Conservation (phyloP, 257 asterid genomes). For the Przewalskia tangutica region DNA sequence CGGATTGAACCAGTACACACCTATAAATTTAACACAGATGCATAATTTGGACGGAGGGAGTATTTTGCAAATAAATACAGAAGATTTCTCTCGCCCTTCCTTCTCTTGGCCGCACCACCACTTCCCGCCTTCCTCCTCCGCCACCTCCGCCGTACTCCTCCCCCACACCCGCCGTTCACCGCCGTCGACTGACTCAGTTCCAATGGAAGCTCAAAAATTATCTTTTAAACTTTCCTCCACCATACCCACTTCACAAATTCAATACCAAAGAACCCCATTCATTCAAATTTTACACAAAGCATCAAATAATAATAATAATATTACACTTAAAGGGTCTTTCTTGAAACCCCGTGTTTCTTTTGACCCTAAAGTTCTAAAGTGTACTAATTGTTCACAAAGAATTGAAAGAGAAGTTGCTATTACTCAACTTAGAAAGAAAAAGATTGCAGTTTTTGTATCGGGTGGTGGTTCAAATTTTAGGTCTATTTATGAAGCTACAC, state of each 20-base stretch:
- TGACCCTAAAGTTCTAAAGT: slow-evolving; percentile 5
- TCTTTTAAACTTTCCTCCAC: slow-evolving; percentile 7
- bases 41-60: too few species aligned
- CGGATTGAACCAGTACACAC: too few species aligned
- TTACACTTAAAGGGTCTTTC: slow-evolving; percentile 13
- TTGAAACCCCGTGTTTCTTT: slow-evolving; percentile 15
- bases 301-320: background rate
- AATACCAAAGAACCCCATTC: slow-evolving; percentile 11
- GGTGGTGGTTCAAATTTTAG: slow-evolving; percentile 96
- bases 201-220: slow-evolving; percentile 38
- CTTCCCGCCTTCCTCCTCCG: background rate
- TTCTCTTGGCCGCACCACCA: background rate
- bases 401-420: background rate
- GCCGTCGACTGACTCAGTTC: background rate
- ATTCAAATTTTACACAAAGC: background rate
- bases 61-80: background rate
- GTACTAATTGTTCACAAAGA: slow-evolving; percentile 16
- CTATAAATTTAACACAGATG: too few species aligned
- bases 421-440: slow-evolving; percentile 36
- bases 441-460: slow-evolving; percentile 76
- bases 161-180: background rate
- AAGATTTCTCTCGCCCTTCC: background rate
- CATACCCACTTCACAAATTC: slow-evolving; percentile 15
- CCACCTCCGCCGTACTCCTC: background rate
- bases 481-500: slow-evolving; percentile 56